Percentiles rank a stretch among this genome's conserved stretches.
Conservation (phyloP, 2,329 filamentous ascomycete genomes). For the Whalleya microplaca region DNA sequence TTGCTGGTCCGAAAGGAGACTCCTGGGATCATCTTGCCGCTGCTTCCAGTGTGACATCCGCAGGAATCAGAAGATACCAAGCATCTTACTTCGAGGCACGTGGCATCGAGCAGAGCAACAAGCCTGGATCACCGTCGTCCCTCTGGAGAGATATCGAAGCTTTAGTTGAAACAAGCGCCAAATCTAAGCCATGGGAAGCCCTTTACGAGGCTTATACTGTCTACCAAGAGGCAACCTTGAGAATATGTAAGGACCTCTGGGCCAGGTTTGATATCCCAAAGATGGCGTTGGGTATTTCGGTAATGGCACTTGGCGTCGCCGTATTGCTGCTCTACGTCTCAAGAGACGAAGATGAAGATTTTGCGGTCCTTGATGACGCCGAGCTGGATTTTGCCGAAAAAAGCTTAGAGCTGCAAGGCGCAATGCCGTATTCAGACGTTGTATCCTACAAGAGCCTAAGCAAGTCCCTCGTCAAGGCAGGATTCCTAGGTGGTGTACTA, state of each 20-base stretch:
- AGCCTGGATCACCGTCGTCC: slow-evolving; percentile 55
- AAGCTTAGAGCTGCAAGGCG: slow-evolving; percentile 55
- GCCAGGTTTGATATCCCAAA: slow-evolving; percentile 86
- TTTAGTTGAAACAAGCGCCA: slow-evolving; percentile 41
- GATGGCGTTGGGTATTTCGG: slow-evolving; percentile 78
- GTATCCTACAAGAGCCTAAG: slow-evolving; percentile 43
- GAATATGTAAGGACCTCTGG: slow-evolving; percentile 83
- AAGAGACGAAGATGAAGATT: slow-evolving; percentile 58
- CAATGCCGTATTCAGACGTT: slow-evolving; percentile 32
- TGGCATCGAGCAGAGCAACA: slow-evolving; percentile 65
- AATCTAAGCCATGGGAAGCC: slow-evolving; percentile 43
- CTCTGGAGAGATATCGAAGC: slow-evolving; percentile 61
- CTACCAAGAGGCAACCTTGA: slow-evolving; percentile 80
- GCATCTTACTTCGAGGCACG: slow-evolving; percentile 76
- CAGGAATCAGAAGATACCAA: slow-evolving; percentile 90
- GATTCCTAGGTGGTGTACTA: slow-evolving; percentile 39
- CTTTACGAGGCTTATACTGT: slow-evolving; percentile 63
- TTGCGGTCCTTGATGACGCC: slow-evolving; percentile 56
- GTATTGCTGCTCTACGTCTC: slow-evolving; percentile 75
- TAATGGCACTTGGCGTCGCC: slow-evolving; percentile 70
- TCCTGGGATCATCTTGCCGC: slow-evolving; percentile 78
- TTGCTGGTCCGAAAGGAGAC: slow-evolving; percentile 69
- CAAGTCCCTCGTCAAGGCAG: slow-evolving; percentile 44
- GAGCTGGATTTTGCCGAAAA: slow-evolving; percentile 64
- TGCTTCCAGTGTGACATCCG: slow-evolving; percentile 76